Conservation (phyloP, 805 yeast genomes). For the Myxozyma neglecta region DNA sequence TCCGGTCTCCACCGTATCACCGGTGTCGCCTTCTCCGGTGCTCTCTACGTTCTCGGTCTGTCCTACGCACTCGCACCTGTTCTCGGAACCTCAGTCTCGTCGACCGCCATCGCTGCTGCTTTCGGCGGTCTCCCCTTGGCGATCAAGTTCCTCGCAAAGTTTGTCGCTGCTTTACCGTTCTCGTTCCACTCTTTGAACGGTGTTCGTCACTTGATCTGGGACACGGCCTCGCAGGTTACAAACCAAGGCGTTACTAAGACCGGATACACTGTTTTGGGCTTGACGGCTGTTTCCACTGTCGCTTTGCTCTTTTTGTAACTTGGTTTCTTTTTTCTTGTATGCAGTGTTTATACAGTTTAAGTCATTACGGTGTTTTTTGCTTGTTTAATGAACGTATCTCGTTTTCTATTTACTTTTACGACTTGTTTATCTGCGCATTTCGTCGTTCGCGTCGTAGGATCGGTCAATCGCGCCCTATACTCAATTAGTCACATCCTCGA, state of each 20-base stretch:
- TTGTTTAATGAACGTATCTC: background rate
- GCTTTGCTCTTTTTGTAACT: conserved; percentile 41
- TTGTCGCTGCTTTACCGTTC: conserved; percentile 74
- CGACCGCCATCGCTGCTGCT: conserved; percentile 53
- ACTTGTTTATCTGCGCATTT: conserved; percentile 7
- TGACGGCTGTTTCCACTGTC: conserved; percentile 57
- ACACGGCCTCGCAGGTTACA: conserved; percentile 75
- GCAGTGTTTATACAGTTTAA: background rate
- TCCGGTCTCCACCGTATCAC: conserved; percentile 84
- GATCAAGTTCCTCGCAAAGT: conserved; percentile 64
- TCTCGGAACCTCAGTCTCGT: conserved; percentile 56
- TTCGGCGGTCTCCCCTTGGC: conserved; percentile 65
- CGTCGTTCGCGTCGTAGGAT: conserved; percentile 38
- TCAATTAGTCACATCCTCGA: background rate
- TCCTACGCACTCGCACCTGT: conserved; percentile 70
- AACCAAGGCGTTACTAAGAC: conserved; percentile 88
- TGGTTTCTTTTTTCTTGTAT: background rate
- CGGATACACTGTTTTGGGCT: conserved; percentile 79
- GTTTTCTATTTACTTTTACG: background rate
- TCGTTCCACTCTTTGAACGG: conserved; percentile 86
- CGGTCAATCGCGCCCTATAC: conserved; percentile 31
- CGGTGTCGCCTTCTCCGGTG: conserved; percentile 68
- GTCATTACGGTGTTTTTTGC: background rate
- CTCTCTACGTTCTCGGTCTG: conserved; percentile 69
- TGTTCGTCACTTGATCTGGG: conserved; percentile 93